phyloP scores from a whole-genome alignment of 2,329 filamentous ascomycete species.

The Fusarium torreyae region DNA sequence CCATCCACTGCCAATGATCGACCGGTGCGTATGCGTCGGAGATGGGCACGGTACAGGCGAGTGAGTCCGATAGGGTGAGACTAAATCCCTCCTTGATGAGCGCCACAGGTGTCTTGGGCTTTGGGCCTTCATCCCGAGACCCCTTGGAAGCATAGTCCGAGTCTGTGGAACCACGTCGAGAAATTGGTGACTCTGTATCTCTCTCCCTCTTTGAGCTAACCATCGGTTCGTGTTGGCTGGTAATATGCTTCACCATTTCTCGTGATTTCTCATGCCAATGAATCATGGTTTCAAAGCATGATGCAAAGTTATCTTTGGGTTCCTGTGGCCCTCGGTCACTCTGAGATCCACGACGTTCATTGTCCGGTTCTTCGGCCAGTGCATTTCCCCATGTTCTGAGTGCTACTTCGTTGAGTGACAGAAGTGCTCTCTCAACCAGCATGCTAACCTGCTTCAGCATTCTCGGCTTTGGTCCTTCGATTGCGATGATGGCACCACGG shows the following conservation, averaged over 20 bases:
- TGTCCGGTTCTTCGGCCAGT: slow-evolving; percentile 27
- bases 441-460: slow-evolving; percentile 71
- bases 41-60: slow-evolving; percentile 81
- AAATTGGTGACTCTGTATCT: slow-evolving; percentile 18
- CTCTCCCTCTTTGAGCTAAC: slow-evolving; percentile 20
- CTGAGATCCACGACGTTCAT: slow-evolving; percentile 23
- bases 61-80: slow-evolving; percentile 82
- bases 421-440: slow-evolving; percentile 76
- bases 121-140: slow-evolving; percentile 19
- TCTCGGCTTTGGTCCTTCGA: slow-evolving; percentile 80
- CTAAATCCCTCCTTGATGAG: slow-evolving; percentile 85
- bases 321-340: slow-evolving; percentile 35
- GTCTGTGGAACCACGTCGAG: slow-evolving; percentile 30
- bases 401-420: slow-evolving; percentile 57
- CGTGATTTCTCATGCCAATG: slow-evolving; percentile 83
- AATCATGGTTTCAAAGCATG: slow-evolving; percentile 78
- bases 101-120: slow-evolving; percentile 73
- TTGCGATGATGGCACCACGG: slow-evolving; percentile 84
- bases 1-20: slow-evolving; percentile 99
- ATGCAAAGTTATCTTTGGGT: slow-evolving; percentile 62
- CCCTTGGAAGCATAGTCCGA: slow-evolving; percentile 15
- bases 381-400: slow-evolving; percentile 63
- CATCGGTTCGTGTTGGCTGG: slow-evolving; percentile 40
- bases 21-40: slow-evolving; percentile 82
- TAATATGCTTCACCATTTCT: slow-evolving; percentile 74